These are phyloP conservation scores for Alternaria postmessia DNA, from an alignment of 2,329 filamentous ascomycete species.

Conservation along the genomic window DNA sequence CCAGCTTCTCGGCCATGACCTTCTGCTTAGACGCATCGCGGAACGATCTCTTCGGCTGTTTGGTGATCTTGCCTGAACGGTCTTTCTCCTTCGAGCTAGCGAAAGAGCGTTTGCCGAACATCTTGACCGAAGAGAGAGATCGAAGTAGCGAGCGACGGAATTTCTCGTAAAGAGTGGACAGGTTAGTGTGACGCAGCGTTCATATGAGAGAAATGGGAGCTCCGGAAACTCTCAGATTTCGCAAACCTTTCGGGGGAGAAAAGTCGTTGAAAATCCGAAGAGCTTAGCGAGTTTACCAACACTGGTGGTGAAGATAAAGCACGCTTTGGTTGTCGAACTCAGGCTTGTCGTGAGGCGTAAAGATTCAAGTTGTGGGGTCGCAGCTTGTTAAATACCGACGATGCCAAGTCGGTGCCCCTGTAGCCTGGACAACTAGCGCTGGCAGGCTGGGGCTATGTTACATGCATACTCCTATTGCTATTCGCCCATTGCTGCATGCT, in stretches of 20 bases:
- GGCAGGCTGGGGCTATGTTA: slow-evolving; percentile 43
- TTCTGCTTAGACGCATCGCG: slow-evolving; percentile 80
- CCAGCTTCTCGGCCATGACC: slow-evolving; percentile 75
- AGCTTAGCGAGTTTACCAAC: slow-evolving; percentile 48
- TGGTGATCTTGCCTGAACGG: slow-evolving; percentile 87
- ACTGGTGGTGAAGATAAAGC: slow-evolving; percentile 45
- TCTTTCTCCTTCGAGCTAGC: slow-evolving; percentile 77
- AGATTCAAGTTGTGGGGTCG: slow-evolving; percentile 38
- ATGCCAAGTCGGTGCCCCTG: slow-evolving; percentile 42
- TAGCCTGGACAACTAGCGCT: slow-evolving; percentile 35
- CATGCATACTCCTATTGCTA: slow-evolving; percentile 23
- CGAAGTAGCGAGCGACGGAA: slow-evolving; percentile 50
- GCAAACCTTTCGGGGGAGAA: slow-evolving; percentile 43
- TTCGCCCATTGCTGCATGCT: slow-evolving; percentile 41
- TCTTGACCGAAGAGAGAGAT: slow-evolving; percentile 61
- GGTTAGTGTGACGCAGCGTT: slow-evolving; percentile 61
- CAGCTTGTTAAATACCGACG: slow-evolving; percentile 40
- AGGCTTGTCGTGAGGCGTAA: slow-evolving; percentile 51
- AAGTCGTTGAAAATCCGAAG: slow-evolving; percentile 45
- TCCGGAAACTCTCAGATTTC: slow-evolving; percentile 60
- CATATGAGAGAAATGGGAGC: slow-evolving; percentile 57
- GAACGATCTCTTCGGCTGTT: slow-evolving; percentile 76
- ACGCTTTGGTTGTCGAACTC: slow-evolving; percentile 53
- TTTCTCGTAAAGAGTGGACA: slow-evolving; percentile 59
- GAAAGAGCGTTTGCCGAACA: slow-evolving; percentile 91